Evolutionary conservation across 2,329 filamentous ascomycete species (phyloP), one percentile per base, ranked within the genome.

Genomic region (Clarireedia sp.): DNA sequence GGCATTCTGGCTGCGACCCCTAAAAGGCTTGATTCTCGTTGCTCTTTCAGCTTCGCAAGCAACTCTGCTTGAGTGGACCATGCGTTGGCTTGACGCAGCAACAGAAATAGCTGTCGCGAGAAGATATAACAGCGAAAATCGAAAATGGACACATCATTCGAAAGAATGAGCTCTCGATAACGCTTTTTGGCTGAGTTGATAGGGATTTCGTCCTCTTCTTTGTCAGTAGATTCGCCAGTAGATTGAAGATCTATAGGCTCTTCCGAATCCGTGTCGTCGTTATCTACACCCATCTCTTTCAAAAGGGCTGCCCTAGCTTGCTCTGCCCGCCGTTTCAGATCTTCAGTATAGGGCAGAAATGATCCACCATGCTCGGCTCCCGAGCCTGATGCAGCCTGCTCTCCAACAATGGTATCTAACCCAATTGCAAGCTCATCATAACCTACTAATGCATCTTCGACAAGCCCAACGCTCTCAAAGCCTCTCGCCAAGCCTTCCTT

Each of bases 71-170:
- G 71, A 0, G 81, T 81, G 2, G 80, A 83, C 70, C 73, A 80
- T 0, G 81, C 81, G 66, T 92, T 94, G n/a, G 88, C 90, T 1
- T 95, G 78, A 4, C 91, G 82, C 12, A 96, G 76, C 1, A 97
- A 77, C 0, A 99, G 73, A 2, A 87, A 81, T 59, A 96, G 82
- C 65, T 99, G 92, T 23, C 94, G 82, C 3, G 90, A 85, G 69
- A 97, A 99, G 12, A 99, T 84, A 69, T 99, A 99, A 63, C 87
- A 89, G 49, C 89, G 80, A 69, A 99, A 97, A 70, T 99, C 94
- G 67, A 97, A 96, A 2, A 96, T 78, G 0, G 94, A 99, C 37
- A 99, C 95, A 62, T 96, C 89, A 73, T 95, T 99, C 14, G 89
- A 86, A 40, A 99, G 76, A 48, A 99, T 99, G 64, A 95, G 82